Percentiles rank a stretch among this genome's conserved stretches.
These are phyloP conservation scores for Solanum aculeatissimum DNA, from an alignment of 305 asterid species.

Conservation along the genomic window DNA sequence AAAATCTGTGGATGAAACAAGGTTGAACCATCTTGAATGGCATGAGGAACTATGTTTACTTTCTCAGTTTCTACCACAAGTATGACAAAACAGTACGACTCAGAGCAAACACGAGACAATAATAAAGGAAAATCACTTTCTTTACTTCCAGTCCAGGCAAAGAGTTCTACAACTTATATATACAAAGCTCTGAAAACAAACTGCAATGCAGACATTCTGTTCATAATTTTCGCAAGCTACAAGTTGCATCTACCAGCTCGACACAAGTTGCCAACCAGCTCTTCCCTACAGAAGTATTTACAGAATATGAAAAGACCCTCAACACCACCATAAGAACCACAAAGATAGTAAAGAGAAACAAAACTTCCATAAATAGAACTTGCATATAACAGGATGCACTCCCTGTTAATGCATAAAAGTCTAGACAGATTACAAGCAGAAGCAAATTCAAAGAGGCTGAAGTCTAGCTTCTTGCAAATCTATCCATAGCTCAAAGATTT, in stretches of 20 bases:
- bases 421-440: background rate
- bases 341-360: background rate
- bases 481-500: background rate
- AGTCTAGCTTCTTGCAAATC: background rate
- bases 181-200: background rate
- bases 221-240: background rate
- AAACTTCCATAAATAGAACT: background rate
- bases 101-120: background rate
- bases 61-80: background rate
- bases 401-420: background rate
- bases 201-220: background rate
- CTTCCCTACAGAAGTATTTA: background rate
- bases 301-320: background rate
- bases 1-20: background rate
- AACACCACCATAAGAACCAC: background rate
- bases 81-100: background rate
- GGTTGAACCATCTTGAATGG: background rate
- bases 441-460: background rate
- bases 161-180: background rate
- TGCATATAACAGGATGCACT: background rate
- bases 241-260: conserved; percentile 3
- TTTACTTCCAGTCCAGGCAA: background rate
- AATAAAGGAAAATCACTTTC: background rate
- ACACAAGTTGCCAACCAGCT: background rate
- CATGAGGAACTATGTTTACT: background rate